Evolutionary conservation across 2,329 filamentous ascomycete genomes (phyloP).

Genomic region (Neofusicoccum cordaticola): DNA sequence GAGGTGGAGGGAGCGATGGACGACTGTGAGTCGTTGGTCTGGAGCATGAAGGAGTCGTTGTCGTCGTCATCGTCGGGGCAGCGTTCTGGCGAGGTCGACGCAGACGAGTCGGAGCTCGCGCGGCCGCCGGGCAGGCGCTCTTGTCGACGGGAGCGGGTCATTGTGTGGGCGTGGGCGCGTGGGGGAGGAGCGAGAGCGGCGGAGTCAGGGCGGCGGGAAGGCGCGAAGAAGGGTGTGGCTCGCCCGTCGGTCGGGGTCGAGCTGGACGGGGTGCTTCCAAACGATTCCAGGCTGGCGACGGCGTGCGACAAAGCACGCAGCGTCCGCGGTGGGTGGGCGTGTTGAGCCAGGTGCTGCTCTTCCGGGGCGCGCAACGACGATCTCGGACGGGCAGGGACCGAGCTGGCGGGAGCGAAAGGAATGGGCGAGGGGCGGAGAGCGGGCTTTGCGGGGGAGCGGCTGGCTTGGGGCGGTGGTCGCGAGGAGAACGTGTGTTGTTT

Average conservation of each 20-base stretch:
- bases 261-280: neutral
- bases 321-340: neutral
- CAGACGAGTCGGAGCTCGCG: conserved; percentile 53
- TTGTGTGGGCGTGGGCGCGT: conserved; percentile 16
- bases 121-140: conserved; percentile 31
- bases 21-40: conserved; percentile 85
- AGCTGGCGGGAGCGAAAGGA: conserved; percentile 1
- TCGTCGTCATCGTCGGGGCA: conserved; percentile 88
- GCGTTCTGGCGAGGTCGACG: conserved; percentile 71
- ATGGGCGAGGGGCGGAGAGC: neutral
- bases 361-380: neutral
- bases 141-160: conserved; percentile 33
- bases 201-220: conserved; percentile 7
- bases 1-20: conserved; percentile 80
- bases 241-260: conserved; percentile 2
- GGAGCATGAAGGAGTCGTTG: conserved; percentile 84
- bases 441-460: neutral
- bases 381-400: conserved; percentile 5
- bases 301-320: conserved; percentile 1
- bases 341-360: neutral
- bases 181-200: neutral
- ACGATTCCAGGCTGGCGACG: neutral
- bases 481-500: neutral
- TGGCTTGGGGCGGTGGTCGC: neutral
- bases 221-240: conserved; percentile 7